phyloP scores from a whole-genome alignment of 108 stramenopile genomes.

The Skeletonema tropicum region DNA sequence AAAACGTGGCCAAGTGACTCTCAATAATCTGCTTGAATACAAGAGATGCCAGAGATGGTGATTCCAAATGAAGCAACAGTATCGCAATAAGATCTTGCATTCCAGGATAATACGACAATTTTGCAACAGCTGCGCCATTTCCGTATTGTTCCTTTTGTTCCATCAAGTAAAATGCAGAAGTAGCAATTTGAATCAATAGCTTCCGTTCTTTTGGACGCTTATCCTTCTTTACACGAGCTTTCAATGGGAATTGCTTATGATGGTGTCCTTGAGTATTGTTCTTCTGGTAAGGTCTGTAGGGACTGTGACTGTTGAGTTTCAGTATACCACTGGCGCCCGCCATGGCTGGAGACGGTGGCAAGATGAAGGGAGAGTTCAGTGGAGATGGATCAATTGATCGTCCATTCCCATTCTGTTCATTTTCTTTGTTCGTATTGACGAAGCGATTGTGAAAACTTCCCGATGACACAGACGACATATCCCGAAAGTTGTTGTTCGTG shows the following conservation, averaged over 20 bases:
- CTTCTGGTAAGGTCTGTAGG: background rate
- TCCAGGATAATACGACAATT: slow-evolving; percentile 8
- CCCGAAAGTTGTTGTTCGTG: background rate
- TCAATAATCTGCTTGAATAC: background rate
- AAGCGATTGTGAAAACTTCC: background rate
- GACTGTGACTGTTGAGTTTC: background rate
- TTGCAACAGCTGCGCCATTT: background rate
- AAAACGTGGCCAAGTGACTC: slow-evolving; percentile 3
- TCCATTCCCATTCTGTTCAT: slow-evolving; percentile 5
- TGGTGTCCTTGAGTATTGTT: background rate
- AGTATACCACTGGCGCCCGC: background rate
- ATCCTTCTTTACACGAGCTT: slow-evolving; percentile 15
- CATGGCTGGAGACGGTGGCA: background rate
- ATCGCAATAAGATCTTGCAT: slow-evolving; percentile 32
- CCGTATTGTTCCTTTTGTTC: background rate
- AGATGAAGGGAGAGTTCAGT: background rate
- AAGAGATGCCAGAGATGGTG: slow-evolving; percentile 20
- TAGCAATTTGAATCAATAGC: slow-evolving; percentile 21
- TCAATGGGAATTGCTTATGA: background rate
- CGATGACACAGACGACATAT: slow-evolving; percentile 4
- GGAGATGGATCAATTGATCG: slow-evolving; percentile 1
- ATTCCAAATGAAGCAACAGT: slow-evolving; percentile 27
- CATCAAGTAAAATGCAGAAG: slow-evolving; percentile 19
- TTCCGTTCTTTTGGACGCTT: slow-evolving; percentile 22
- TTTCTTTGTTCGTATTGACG: background rate